Base-by-base conservation (phyloP, 176 grass and related monocot species). In the Hyparrhenia diplandra region DNA sequence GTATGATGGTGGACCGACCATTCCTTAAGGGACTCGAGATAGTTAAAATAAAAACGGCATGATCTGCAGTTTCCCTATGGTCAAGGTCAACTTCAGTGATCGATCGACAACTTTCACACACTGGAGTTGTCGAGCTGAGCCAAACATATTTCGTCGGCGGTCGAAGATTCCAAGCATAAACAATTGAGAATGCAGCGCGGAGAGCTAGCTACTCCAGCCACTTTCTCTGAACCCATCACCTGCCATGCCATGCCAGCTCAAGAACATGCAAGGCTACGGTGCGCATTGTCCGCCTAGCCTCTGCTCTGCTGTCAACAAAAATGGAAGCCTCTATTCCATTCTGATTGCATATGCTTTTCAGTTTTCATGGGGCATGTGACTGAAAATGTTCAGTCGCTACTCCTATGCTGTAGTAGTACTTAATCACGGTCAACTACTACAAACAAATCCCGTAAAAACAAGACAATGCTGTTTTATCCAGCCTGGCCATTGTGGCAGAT, bases 251-350 rank as follows among this genome's bases (percentile, higher is more conserved):
- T 65, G 74, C 46, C 74, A 24, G 37, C 17, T 37, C 59, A 25
- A 84, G n/a, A 84, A 32, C 75, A 67, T 59, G 80, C 66, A 14
- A n/a, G 11, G 39, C 76, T 35, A n/a, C n/a, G n/a, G n/a, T n/a
- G n/a, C n/a, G n/a, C n/a, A n/a, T n/a, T n/a, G n/a, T n/a, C n/a
- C n/a, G n/a, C n/a, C n/a, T n/a, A n/a, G n/a, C n/a, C n/a, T n/a
- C n/a, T n/a, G n/a, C n/a, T n/a, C n/a, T n/a, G n/a, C n/a, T n/a
- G n/a, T n/a, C n/a, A n/a, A n/a, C n/a, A n/a, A n/a, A n/a, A n/a
- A n/a, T n/a, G n/a, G 54, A 14, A n/a, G 11, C 29, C 23, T 37
- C n/a, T n/a, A n/a, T 16, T 75, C 54, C 20, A 75, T 45, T 73
- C 20, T 27, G 25, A 66, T 59, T 18, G 67, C 86, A 71, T 5